Base-by-base conservation (phyloP, 306 rosid genomes). In the Corylus americana region DNA sequence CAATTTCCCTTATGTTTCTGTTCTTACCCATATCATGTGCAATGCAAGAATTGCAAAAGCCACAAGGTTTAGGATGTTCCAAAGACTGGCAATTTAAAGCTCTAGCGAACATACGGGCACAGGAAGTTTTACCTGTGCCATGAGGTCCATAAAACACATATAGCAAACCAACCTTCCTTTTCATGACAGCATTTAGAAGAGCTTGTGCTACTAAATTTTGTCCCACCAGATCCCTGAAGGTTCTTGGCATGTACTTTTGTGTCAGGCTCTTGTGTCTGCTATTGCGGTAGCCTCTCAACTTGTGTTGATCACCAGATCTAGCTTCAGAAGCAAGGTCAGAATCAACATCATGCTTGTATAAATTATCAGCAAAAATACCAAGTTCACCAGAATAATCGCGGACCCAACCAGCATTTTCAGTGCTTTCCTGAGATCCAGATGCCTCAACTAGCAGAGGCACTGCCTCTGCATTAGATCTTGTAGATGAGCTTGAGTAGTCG, bases 141-240 rank as follows among this genome's bases (percentile, higher is more conserved):
- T 90, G 99, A 67, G 99, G 98, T 76, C 99, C 99, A 71, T 93
- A 88, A 88, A 96, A 96, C 76, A 93, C 96, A 79, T 96, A 96
- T 29, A 96, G 78, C 81, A 93, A 74, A 16, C 98, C 99, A 80
- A 96, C 90, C 80, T 89, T 93, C 87, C 88, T 91, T 77, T 16
- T 91, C 45, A 72, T 67, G 70, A 90, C 98, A 51, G 99, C 98
- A 83, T 93, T 96, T n/a, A 96, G 89, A 81, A 96, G 99, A 79
- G 97, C 98, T 85, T 96, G 98, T 50, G 89, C 91, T 68, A 91
- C 99, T 85, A 96, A 86, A 89, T 84, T 90, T 86, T 93, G 99
- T 71, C 99, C 99, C 83, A 95, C 94, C 69, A 95, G 83, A 83
- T 91, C 96, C 84, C 93, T 85, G 86, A 95, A 95, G 73, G 92